Evolutionary conservation across 305 asterid species (phyloP), one percentile per base, ranked within the genome.

Genomic region (Fraxinus platypoda): DNA sequence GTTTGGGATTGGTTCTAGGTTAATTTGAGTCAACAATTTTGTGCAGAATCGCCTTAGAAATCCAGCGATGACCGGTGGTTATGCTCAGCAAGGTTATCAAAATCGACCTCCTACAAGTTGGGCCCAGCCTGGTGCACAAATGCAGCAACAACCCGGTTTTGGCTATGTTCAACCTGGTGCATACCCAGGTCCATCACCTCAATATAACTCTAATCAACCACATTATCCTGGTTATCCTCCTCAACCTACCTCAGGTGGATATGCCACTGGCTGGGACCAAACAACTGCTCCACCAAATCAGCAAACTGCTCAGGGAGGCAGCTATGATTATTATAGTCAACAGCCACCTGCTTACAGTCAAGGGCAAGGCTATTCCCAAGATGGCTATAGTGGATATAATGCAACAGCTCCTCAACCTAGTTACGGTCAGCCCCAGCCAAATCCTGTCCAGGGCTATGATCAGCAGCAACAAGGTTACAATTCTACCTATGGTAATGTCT

Each of bases 31-130:
- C 78, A 85, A 80, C 85, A 84, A 87, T 85, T 87, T 85, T 78
- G 75, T 94, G 94, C 99, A 96, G 99, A 93, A 94, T 80, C 98
- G 98, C 62, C 82, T 86, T 83, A 89, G 99, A 90, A 94, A 92
- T 78, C 84, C 90, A 21, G 83, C 93, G 13, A 89, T 89, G 95
- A 82, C 88, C 0, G 97, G 97, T 82, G 97, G 96, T 38, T 94
- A 97, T 90, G 74, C 91, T 72, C 98, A 91, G 91, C 98, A 93
- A 88, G 98, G 97, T 59, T 96, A 96, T 82, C 98, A 94, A 90
- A 87, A 94, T 75, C 91, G 95, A 8, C 98, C 98, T 68, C 97
- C 93, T 1, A 82, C 92, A 21, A 91, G 85, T 90, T 94, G 98
- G 99, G 90, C 87, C 12, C 98, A 91, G 75, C 89, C 94, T 34